phyloP scores from a whole-genome alignment of 1,284 basidiomycete genomes.

The Ceratobasidium sp. region DNA sequence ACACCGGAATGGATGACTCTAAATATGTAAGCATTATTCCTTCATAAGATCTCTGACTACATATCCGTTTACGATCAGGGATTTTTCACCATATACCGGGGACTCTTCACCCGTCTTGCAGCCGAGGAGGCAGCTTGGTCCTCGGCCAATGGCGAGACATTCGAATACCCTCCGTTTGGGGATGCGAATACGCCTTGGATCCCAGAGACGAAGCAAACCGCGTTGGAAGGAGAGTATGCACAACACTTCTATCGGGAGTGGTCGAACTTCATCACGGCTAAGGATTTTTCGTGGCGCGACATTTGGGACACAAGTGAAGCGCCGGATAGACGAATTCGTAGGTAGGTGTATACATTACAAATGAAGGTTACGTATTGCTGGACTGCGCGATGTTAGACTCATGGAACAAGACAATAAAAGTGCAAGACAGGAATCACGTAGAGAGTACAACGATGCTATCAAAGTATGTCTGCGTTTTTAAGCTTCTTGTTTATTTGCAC shows the following conservation, averaged over 20 bases:
- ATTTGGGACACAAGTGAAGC: slow-evolving; percentile 88
- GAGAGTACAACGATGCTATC: slow-evolving; percentile 95
- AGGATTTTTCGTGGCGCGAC: slow-evolving; percentile 93
- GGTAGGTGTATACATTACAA: slow-evolving; percentile 61
- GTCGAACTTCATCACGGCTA: slow-evolving; percentile 89
- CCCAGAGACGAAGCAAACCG: slow-evolving; percentile 61
- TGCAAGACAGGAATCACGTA: slow-evolving; percentile 85
- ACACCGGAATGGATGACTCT: slow-evolving; percentile 78
- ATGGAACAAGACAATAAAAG: slow-evolving; percentile 99
- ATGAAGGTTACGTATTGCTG: background rate
- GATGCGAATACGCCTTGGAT: slow-evolving; percentile 81
- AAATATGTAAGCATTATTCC: slow-evolving; percentile 68
- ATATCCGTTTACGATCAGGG: slow-evolving; percentile 66
- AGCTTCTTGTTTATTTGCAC: slow-evolving; percentile 6
- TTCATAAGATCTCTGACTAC: background rate
- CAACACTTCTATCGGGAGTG: slow-evolving; percentile 89
- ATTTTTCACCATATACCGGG: slow-evolving; percentile 92
- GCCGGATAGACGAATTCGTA: slow-evolving; percentile 86
- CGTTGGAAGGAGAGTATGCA: slow-evolving; percentile 61
- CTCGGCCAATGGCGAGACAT: slow-evolving; percentile 61
- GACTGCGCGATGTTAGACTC: slow-evolving; percentile 63
- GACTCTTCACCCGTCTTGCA: slow-evolving; percentile 87
- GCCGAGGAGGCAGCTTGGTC: slow-evolving; percentile 81
- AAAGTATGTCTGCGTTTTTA: slow-evolving; percentile 69
- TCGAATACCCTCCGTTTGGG: slow-evolving; percentile 87